A percentile compares a stretch with the other conserved stretches of the same genome.
phyloP scores from a whole-genome alignment of 2,329 filamentous ascomycete species.

The Verruconis gallopava region DNA sequence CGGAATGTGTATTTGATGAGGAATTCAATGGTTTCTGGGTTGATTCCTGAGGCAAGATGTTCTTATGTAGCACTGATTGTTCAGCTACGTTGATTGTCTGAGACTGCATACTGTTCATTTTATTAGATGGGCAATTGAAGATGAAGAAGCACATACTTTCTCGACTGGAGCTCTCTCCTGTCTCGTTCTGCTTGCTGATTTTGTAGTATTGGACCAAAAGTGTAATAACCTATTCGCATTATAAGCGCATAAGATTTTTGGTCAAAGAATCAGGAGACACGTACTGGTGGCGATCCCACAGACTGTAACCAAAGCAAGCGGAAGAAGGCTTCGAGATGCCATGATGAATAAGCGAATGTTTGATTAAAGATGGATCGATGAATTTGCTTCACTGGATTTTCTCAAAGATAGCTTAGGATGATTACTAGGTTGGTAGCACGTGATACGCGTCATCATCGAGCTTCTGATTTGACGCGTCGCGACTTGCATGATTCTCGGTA shows the following conservation, averaged over 20 bases:
- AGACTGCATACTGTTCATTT: neutral
- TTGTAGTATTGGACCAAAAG: constrained; percentile 4
- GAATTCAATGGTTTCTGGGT: too few species aligned
- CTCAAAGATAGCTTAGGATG: too few species aligned
- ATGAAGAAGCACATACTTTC: too few species aligned
- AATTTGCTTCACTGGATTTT: neutral
- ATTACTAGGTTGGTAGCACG: too few species aligned
- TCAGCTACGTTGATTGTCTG: neutral
- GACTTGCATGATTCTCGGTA: too few species aligned
- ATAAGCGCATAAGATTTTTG: too few species aligned
- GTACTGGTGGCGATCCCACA: neutral
- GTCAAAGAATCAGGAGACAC: too few species aligned
- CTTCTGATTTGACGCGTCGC: too few species aligned
- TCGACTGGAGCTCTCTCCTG: neutral
- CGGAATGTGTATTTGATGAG: too few species aligned
- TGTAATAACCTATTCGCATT: constrained; percentile 1
- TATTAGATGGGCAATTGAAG: too few species aligned
- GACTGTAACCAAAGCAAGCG: neutral
- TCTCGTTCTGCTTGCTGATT: neutral
- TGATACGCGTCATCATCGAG: neutral
- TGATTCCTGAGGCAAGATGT: too few species aligned
- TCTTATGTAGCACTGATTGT: too few species aligned
- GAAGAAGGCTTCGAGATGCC: neutral
- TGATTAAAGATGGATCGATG: neutral
- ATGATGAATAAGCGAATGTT: neutral